Evolutionary conservation across 176 grass and related monocot species (phyloP).

Genomic region (Oryza glumipatula): DNA sequence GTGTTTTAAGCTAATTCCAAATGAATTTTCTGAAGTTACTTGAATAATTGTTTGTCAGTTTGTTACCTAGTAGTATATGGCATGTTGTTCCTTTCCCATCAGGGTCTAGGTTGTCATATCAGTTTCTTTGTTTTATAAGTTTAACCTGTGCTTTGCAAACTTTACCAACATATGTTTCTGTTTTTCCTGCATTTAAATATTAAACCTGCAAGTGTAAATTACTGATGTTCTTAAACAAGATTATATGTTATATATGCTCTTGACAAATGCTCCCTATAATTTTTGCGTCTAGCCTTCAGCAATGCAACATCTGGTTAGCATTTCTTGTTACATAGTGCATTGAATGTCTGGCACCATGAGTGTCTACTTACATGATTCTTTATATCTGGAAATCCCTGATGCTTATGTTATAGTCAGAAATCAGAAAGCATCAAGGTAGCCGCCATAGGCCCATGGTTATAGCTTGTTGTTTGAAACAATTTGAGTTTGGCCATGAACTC

Average conservation of each 20-base stretch:
- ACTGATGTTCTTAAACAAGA: background rate
- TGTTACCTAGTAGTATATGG: background rate
- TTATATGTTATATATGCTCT: background rate
- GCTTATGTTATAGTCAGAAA: background rate
- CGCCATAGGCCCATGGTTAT: background rate
- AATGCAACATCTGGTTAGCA: background rate
- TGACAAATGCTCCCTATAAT: background rate
- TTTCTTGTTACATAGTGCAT: background rate
- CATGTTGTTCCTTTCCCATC: background rate
- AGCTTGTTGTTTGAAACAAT: background rate
- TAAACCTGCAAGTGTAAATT: background rate
- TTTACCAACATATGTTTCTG: background rate
- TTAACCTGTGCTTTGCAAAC: background rate
- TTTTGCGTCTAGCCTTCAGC: background rate
- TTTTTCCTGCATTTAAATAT: background rate
- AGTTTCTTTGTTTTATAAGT: background rate
- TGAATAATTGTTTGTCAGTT: background rate
- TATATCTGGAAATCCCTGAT: background rate
- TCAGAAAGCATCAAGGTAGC: background rate
- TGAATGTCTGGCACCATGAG: background rate
- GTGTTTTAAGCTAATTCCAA: background rate
- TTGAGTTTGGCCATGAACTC: background rate
- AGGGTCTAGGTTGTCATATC: background rate
- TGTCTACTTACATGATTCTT: background rate
- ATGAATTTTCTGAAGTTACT: background rate